Percentiles rank a stretch among this genome's conserved stretches.
These are phyloP conservation scores for Quercus mongolica DNA, from an alignment of 306 rosid species.

Conservation along the genomic window DNA sequence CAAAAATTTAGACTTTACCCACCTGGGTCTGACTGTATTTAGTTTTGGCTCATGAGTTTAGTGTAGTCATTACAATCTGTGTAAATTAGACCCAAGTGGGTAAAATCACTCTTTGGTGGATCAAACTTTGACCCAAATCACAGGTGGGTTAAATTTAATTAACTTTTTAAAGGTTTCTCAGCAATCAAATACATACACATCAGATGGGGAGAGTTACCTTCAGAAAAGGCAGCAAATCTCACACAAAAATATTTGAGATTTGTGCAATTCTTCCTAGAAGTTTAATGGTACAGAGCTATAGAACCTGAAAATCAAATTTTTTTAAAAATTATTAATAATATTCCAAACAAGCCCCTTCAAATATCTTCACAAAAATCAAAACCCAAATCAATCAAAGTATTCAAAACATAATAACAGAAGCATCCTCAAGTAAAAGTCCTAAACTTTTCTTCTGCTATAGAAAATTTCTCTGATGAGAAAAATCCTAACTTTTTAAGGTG, in stretches of 20 bases:
- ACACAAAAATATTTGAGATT: conserved; percentile 1
- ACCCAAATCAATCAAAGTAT: neutral
- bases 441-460: neutral
- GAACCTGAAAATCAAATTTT: neutral
- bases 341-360: neutral
- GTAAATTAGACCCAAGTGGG: too few species aligned
- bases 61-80: too few species aligned
- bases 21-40: too few species aligned
- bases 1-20: too few species aligned
- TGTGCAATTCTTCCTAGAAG: neutral
- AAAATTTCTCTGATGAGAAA: too few species aligned
- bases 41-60: too few species aligned
- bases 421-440: neutral
- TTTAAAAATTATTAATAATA: neutral
- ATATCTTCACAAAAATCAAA: neutral
- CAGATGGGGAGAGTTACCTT: neutral
- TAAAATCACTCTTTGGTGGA: too few species aligned
- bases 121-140: too few species aligned
- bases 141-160: too few species aligned
- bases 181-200: neutral
- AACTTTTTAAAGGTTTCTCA: neutral
- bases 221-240: conserved; percentile 7
- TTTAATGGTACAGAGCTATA: neutral
- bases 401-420: neutral
- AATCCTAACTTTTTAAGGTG: too few species aligned